Evolutionary conservation across 2,329 filamentous ascomycete genomes (phyloP).

Genomic region (Fusarium acutatum): DNA sequence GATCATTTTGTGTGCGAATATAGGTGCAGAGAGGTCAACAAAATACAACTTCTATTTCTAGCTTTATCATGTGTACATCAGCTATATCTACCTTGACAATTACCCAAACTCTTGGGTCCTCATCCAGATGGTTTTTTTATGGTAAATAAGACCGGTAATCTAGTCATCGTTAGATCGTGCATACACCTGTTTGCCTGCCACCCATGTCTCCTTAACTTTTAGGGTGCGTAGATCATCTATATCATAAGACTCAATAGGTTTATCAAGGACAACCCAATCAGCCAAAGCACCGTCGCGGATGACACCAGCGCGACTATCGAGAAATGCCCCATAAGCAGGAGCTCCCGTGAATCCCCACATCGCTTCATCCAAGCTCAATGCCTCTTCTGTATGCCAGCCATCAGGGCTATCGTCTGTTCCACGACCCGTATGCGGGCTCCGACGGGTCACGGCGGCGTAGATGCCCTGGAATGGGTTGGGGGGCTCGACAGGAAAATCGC

Average conservation of each 20-base stretch:
- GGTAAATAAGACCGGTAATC: background rate
- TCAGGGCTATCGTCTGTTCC: slow-evolving; percentile 56
- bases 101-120: background rate
- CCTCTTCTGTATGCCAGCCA: slow-evolving; percentile 69
- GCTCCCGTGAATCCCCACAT: slow-evolving; percentile 69
- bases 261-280: slow-evolving; percentile 76
- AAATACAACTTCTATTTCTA: background rate
- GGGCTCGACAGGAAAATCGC: slow-evolving; percentile 77
- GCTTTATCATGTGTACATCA: background rate
- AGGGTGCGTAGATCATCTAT: slow-evolving; percentile 63
- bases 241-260: slow-evolving; percentile 59
- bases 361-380: slow-evolving; percentile 66
- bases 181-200: slow-evolving; percentile 65
- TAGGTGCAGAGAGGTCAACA: background rate
- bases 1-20: background rate
- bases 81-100: background rate
- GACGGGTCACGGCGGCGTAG: slow-evolving; percentile 72
- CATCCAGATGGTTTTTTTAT: background rate
- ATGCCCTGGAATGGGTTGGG: slow-evolving; percentile 73
- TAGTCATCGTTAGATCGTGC: background rate
- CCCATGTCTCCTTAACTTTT: slow-evolving; percentile 73
- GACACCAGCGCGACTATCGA: slow-evolving; percentile 66
- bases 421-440: slow-evolving; percentile 64
- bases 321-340: slow-evolving; percentile 66
- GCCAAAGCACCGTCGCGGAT: slow-evolving; percentile 70